phyloP scores from a whole-genome alignment of 177 flowering plant genomes.

The Vitis hybrid region DNA sequence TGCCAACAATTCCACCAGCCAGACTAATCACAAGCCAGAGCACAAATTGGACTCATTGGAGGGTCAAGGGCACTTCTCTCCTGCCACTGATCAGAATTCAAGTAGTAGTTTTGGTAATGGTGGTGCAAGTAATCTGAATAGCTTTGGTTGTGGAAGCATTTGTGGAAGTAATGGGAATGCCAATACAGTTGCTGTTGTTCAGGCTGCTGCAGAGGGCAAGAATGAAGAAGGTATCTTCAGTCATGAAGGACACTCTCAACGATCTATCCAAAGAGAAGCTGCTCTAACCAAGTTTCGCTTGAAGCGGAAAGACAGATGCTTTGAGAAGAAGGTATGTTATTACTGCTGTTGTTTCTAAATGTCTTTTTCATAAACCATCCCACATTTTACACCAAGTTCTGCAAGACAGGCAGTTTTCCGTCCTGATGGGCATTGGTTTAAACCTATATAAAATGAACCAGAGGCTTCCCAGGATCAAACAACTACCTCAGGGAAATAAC shows the following conservation, averaged over 20 bases:
- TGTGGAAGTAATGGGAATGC: slow-evolving; percentile 51
- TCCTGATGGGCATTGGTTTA: too few species aligned
- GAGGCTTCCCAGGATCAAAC: too few species aligned
- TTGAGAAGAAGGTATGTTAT: slow-evolving; percentile 73
- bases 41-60: slow-evolving; percentile 37
- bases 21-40: slow-evolving; percentile 23
- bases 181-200: slow-evolving; percentile 24
- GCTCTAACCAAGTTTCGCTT: slow-evolving; percentile 79
- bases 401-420: too few species aligned
- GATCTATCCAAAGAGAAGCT: slow-evolving; percentile 70
- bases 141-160: slow-evolving; percentile 44
- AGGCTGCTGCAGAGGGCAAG: slow-evolving; percentile 35
- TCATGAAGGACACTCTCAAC: slow-evolving; percentile 24
- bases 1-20: slow-evolving; percentile 19
- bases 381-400: too few species aligned
- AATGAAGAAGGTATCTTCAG: slow-evolving; percentile 30
- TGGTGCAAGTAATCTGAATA: slow-evolving; percentile 32
- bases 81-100: slow-evolving; percentile 55
- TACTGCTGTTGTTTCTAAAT: not conserved
- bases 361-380: too few species aligned
- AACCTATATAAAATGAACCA: too few species aligned
- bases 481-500: too few species aligned
- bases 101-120: slow-evolving; percentile 64
- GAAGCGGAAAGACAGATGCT: slow-evolving; percentile 95
- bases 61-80: slow-evolving; percentile 34